phyloP scores from a whole-genome alignment of 1,139 yeast species.

The Hyphopichia fennica region DNA sequence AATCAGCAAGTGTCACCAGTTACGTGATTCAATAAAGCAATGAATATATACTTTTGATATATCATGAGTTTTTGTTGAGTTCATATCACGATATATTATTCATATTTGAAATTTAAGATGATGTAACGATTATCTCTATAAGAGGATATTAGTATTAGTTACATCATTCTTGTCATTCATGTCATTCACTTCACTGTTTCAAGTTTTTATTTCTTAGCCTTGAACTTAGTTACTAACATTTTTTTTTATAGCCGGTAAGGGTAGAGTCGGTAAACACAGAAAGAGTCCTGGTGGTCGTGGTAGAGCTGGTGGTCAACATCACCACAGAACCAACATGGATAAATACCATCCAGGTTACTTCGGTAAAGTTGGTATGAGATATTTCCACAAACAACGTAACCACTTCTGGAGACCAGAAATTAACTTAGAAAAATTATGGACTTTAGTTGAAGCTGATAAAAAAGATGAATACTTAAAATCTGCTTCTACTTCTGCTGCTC shows the following conservation, averaged over 20 bases:
- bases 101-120: too few species aligned
- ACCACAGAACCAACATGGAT: constrained; percentile 99
- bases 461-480: constrained; percentile 92
- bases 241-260: constrained; percentile 89
- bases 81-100: too few species aligned
- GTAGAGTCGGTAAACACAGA: constrained; percentile 99
- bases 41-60: too few species aligned
- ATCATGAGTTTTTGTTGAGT: too few species aligned
- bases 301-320: constrained; percentile 99
- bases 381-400: constrained; percentile 96
- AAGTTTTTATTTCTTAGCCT: too few species aligned
- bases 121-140: too few species aligned
- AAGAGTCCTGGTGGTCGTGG: constrained; percentile 99
- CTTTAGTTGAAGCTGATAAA: constrained; percentile 91
- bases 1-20: too few species aligned
- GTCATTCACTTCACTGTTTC: too few species aligned
- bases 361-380: constrained; percentile 99
- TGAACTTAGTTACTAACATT: too few species aligned
- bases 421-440: constrained; percentile 99
- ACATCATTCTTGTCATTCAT: too few species aligned
- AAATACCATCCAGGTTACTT: constrained; percentile 99
- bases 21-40: too few species aligned
- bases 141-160: too few species aligned
- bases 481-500: constrained; percentile 88
- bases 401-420: constrained; percentile 98